A percentile compares a stretch with the other conserved stretches of the same genome.
Evolutionary conservation across 768 basidiomycete genomes (phyloP).

Genomic region (Amanita brunnescens): DNA sequence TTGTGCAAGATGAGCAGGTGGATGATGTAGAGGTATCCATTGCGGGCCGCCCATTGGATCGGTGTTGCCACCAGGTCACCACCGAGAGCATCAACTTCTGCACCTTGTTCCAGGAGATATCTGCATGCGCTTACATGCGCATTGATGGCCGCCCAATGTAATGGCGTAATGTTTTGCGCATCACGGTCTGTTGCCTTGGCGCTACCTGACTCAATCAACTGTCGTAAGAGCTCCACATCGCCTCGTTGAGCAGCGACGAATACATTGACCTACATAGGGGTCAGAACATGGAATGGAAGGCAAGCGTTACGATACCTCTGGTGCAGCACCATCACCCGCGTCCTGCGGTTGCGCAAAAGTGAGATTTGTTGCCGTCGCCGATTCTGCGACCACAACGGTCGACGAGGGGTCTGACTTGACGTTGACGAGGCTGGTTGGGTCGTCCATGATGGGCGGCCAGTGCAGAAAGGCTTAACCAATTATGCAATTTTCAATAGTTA

Average conservation of each 20-base stretch:
- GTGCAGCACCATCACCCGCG: constrained; percentile 20
- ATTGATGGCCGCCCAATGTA: constrained; percentile 99
- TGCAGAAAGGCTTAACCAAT: too few relatives aligned
- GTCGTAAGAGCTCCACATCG: constrained; percentile 54
- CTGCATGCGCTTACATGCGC: constrained; percentile 86
- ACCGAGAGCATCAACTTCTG: constrained; percentile 89
- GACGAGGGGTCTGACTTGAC: constrained; percentile 43
- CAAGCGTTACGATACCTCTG: constrained; percentile 28
- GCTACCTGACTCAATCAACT: constrained; percentile 62
- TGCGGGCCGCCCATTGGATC: constrained; percentile 96
- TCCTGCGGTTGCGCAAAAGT: constrained; percentile 37
- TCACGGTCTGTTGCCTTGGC: constrained; percentile 75
- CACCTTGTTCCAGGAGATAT: constrained; percentile 84
- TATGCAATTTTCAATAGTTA: neutral
- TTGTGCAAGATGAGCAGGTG: constrained; percentile 85
- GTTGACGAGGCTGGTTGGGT: constrained; percentile 26
- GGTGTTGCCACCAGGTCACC: constrained; percentile 94
- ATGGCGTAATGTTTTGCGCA: constrained; percentile 84
- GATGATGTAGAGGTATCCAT: constrained; percentile 93
- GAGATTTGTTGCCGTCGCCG: constrained; percentile 37
- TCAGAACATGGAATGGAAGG: neutral
- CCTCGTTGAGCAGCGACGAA: constrained; percentile 87
- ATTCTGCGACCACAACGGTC: constrained; percentile 37
- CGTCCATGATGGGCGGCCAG: constrained; percentile 24
- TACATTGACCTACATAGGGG: constrained; percentile 43